phyloP scores from a whole-genome alignment of 2,329 filamentous ascomycete genomes.

The Aspergillus sp. region DNA sequence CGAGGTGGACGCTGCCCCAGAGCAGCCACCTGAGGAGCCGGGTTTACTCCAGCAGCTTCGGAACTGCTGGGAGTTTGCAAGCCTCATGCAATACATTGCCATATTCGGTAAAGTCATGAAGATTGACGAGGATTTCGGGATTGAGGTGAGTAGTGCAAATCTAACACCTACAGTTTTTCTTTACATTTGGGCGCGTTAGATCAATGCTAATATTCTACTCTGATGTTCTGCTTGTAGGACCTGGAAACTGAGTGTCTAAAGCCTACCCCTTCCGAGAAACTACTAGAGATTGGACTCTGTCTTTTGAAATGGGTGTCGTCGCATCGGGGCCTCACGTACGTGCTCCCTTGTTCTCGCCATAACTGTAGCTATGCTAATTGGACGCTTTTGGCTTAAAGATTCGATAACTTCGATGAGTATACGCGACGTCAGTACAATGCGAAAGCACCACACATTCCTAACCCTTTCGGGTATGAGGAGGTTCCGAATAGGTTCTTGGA shows the following conservation, averaged over 20 bases:
- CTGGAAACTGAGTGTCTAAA: slow-evolving; percentile 87
- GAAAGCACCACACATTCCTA: slow-evolving; percentile 71
- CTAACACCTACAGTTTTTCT: neutral
- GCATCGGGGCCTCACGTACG: slow-evolving; percentile 87
- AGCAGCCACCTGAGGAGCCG: slow-evolving; percentile 39
- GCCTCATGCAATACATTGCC: slow-evolving; percentile 89
- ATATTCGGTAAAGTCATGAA: slow-evolving; percentile 88
- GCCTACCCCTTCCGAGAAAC: slow-evolving; percentile 67
- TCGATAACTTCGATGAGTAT: slow-evolving; percentile 90
- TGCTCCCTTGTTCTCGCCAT: slow-evolving; percentile 23
- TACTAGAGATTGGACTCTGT: slow-evolving; percentile 80
- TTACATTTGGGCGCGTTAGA: slow-evolving; percentile 18
- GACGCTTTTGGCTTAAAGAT: slow-evolving; percentile 51
- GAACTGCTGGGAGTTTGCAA: slow-evolving; percentile 95
- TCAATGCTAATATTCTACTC: slow-evolving; percentile 16
- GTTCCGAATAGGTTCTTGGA: slow-evolving; percentile 72
- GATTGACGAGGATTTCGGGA: slow-evolving; percentile 82
- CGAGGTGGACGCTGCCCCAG: slow-evolving; percentile 56
- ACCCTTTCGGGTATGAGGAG: slow-evolving; percentile 83
- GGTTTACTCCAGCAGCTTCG: slow-evolving; percentile 68
- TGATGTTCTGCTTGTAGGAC: slow-evolving; percentile 60
- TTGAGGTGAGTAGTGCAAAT: slow-evolving; percentile 67
- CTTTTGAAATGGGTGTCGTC: slow-evolving; percentile 92
- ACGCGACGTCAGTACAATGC: slow-evolving; percentile 81
- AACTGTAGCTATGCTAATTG: slow-evolving; percentile 7